A percentile compares a stretch with the other conserved stretches of the same genome.
phyloP scores from a whole-genome alignment of 108 stramenopile genomes.

The Fragilaria crotonensis region DNA sequence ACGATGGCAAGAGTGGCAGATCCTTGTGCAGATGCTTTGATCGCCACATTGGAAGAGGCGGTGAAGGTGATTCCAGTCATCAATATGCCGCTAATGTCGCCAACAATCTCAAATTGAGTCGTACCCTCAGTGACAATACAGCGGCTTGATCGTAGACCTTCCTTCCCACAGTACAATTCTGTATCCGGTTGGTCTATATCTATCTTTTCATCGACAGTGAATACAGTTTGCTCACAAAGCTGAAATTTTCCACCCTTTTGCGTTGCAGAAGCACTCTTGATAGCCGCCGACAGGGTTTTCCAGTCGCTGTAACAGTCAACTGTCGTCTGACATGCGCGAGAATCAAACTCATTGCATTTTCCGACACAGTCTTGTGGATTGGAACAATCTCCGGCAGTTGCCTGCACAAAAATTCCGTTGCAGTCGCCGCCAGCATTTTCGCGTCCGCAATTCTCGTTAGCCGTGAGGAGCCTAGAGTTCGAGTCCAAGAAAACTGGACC shows the following conservation, averaged over 20 bases:
- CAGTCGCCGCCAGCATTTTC: background rate
- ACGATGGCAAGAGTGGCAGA: background rate
- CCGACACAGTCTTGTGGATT: background rate
- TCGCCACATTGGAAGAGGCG: background rate
- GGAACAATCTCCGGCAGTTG: background rate
- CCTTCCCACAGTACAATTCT: background rate
- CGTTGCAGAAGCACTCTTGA: background rate
- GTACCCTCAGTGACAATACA: background rate
- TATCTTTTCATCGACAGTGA: background rate
- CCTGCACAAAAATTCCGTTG: slow-evolving; percentile 1
- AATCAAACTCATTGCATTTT: background rate
- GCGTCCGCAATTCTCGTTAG: slow-evolving; percentile 1
- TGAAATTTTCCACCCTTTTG: background rate
- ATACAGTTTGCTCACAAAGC: background rate
- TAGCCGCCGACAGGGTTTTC: background rate
- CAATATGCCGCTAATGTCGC: background rate
- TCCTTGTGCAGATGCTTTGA: background rate
- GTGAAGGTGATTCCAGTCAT: background rate
- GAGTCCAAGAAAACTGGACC: slow-evolving; percentile 1
- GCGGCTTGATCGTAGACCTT: background rate
- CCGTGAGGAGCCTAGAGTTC: background rate
- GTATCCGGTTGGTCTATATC: background rate
- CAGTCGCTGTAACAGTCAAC: background rate
- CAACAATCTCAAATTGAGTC: background rate
- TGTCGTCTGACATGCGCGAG: background rate